Base-by-base conservation (phyloP, 805 yeast species). In the Candida orba region DNA sequence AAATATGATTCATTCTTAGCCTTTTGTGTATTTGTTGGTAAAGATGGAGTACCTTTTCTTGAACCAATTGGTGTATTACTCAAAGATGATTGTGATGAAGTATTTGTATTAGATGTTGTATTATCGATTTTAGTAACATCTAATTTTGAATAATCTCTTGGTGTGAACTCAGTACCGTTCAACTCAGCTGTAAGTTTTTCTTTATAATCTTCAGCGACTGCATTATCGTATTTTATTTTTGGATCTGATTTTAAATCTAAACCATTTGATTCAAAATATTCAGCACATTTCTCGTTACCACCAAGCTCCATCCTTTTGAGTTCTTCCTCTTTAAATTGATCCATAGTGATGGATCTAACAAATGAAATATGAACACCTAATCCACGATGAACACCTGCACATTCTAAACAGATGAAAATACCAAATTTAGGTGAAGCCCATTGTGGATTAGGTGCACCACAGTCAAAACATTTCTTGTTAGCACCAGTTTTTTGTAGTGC, bases 381-480 rank as follows among this genome's bases (percentile, higher is more conserved):
- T 12, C 98, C 95, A 64, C 95, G 76, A 64, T 93, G 99, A 44
- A 84, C 72, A 37, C 99, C 99, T 17, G 99, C 99, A 70, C 99
- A 93, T 62, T 93, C 99, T 34, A 93, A 75, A 65, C 99, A 93
- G 59, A 93, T 91, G 66, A 90, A 93, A 48, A 93, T 85, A 47
- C 99, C 99, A 66, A 91, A 89, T 65, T 93, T 93, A 32, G 98
- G 98, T 13, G 96, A 88, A 2, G 98, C 97, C 99, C 99, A 93
- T 64, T 93, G 99, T 9, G 99, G 99, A 62, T 90, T 91, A 46
- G 95, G 96, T 1, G 97, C 95, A 33, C 70, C 73, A 66, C 99
- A 93, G 63, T 93, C 99, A 63, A 88, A 84, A 66, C 99, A 93
- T 63, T 78, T 81, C 68, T 84, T 88, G 70, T 89, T 88, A 13